Evolutionary conservation across 441 rosid genomes (phyloP).

Genomic region (Adansonia gregorii): DNA sequence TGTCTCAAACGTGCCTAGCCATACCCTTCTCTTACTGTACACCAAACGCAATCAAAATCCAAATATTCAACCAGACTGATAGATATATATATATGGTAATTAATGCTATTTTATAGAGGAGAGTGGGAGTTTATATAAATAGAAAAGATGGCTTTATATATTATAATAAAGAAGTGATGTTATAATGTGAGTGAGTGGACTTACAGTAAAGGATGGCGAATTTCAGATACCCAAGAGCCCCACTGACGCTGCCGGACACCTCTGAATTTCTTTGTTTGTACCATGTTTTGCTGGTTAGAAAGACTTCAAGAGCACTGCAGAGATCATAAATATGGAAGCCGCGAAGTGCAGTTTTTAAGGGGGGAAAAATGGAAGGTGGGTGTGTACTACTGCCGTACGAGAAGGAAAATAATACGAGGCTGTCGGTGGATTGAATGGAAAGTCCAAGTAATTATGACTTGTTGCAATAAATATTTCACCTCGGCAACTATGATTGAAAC

Average conservation of each 20-base stretch:
- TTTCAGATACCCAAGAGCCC: slow-evolving; percentile 96
- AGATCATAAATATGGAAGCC: slow-evolving; percentile 27
- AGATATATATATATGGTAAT: background rate
- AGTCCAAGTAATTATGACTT: slow-evolving; percentile 9
- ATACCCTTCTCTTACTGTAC: slow-evolving; percentile 75
- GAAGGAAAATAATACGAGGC: background rate
- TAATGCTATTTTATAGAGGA: background rate
- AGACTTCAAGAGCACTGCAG: slow-evolving; percentile 23
- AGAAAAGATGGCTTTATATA: too few species aligned
- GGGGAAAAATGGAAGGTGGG: background rate
- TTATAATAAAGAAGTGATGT: background rate
- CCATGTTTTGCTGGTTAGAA: slow-evolving; percentile 45
- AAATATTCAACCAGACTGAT: background rate
- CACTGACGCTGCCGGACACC: slow-evolving; percentile 94
- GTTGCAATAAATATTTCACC: slow-evolving; percentile 54
- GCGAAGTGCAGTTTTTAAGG: slow-evolving; percentile 23
- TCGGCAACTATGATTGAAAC: slow-evolving; percentile 26
- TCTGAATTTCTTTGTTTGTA: slow-evolving; percentile 72
- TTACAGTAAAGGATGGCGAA: slow-evolving; percentile 86
- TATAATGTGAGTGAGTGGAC: slow-evolving; percentile 27
- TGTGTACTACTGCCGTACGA: background rate
- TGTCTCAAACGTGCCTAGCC: slow-evolving; percentile 90
- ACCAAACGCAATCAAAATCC: background rate
- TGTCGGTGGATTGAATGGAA: slow-evolving; percentile 48
- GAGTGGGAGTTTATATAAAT: too few species aligned